phyloP scores from a whole-genome alignment of 805 yeast species.

The Candida morakotiae region DNA sequence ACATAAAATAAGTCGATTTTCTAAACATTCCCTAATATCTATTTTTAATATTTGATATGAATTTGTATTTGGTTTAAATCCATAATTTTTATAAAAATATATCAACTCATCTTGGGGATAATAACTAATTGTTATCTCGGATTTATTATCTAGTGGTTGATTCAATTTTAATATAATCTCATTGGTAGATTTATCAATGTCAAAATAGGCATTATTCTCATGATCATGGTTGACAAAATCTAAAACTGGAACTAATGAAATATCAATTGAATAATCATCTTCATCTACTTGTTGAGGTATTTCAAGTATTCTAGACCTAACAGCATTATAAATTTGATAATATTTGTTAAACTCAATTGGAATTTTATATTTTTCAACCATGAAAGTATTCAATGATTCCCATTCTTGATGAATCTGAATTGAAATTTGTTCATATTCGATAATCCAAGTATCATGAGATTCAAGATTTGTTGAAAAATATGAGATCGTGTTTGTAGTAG shows the following conservation, averaged over 20 bases:
- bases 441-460: constrained; percentile 9
- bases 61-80: constrained; percentile 22
- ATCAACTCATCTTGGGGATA: constrained; percentile 19
- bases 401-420: constrained; percentile 10
- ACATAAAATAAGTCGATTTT: constrained; percentile 9
- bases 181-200: constrained; percentile 44
- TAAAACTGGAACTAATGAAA: constrained; percentile 60
- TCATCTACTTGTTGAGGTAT: constrained; percentile 45
- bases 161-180: constrained; percentile 59
- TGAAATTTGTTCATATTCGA: constrained; percentile 5
- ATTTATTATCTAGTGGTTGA: constrained; percentile 5
- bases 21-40: neutral
- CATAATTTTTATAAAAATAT: constrained; percentile 25
- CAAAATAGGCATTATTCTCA: constrained; percentile 53
- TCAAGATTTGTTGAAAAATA: constrained; percentile 4
- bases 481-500: constrained; percentile 12
- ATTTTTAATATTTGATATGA: constrained; percentile 8
- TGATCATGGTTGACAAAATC: constrained; percentile 63
- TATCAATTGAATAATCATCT: constrained; percentile 37
- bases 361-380: constrained; percentile 4
- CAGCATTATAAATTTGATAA: constrained; percentile 38
- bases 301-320: constrained; percentile 59
- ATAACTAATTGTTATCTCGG: constrained; percentile 24
- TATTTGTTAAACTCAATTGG: constrained; percentile 17
- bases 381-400: neutral